Evolutionary conservation across 2,329 filamentous ascomycete genomes (phyloP).

Genomic region (Neurospora sp.): DNA sequence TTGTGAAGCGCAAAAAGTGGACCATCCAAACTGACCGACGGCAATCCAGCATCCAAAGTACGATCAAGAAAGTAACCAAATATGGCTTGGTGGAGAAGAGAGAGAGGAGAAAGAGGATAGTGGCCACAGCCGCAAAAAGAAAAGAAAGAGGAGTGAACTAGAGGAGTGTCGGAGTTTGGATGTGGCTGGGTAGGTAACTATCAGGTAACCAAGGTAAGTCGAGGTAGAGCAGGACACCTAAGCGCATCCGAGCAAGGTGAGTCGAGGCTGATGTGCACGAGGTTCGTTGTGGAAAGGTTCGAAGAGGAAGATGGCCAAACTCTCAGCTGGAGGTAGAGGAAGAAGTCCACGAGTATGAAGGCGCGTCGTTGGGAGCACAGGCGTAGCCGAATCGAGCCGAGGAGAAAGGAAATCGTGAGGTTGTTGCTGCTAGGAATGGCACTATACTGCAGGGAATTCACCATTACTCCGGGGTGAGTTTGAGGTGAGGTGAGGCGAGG

Average conservation of each 20-base stretch:
- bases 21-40: background rate
- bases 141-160: background rate
- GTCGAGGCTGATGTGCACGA: background rate
- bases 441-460: background rate
- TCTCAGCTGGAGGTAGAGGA: background rate
- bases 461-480: background rate
- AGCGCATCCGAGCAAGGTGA: background rate
- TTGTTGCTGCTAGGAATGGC: background rate
- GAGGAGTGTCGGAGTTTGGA: background rate
- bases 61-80: background rate
- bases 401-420: background rate
- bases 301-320: background rate
- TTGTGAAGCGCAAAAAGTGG: background rate
- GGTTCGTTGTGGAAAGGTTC: background rate
- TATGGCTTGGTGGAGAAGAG: background rate
- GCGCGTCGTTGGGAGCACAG: background rate
- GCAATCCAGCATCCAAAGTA: background rate
- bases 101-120: background rate
- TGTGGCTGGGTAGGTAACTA: background rate
- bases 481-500: background rate
- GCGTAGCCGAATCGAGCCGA: background rate
- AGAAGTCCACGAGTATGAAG: background rate
- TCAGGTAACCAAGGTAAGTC: background rate
- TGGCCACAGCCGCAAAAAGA: background rate
- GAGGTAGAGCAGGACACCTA: background rate